Base-by-base conservation (phyloP, 1,284 basidiomycete genomes). In the Puccinia novopanici region DNA sequence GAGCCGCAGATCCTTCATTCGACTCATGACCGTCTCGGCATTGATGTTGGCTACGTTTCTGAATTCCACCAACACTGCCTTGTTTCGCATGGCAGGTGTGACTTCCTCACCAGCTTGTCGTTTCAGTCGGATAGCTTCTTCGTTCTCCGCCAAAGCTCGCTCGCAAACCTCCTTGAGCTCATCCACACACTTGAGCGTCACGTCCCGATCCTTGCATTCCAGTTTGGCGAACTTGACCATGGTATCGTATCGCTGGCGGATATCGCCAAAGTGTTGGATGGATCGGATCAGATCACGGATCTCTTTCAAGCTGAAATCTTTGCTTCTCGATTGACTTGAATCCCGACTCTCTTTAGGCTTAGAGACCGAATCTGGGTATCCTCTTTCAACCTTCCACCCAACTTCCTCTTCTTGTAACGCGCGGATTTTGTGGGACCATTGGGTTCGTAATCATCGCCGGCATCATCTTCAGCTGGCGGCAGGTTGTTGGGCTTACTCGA, bases 201-300 rank as follows among this genome's bases (percentile, higher is more conserved):
- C 92, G 63, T 91, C 91, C 83, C 91, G 91, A 87, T 99, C 97
- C 89, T 99, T 99, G 88, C 93, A 92, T 83, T 92, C 90, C 81
- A 99, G 89, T 86, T 95, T 95, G n/a, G 95, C 90, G 86, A 99
- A 96, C 80, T 88, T 88, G 82, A 96, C 95, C 84, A 99, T 98
- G 79, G 92, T 89, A 81, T 98, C 94, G 87, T 96, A 98, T 68
- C 96, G 92, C 84, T 93, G 91, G 75, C 94, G 91, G 82, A 99
- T 94, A 86, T 99, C 96, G 42, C 97, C 97, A 95, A 96, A 99
- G 81, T 95, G 92, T 85, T 98, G 95, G 83, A 99, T 89, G 85
- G 94, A 96, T 82, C 96, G 91, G 82, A 98, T 94, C 59, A 99
- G 89, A 59, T 96, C 94, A 82, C 97, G 94, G 50, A 98, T 91